Base-by-base conservation (phyloP, 2,329 filamentous ascomycete species). In the Sporothrix sp. region DNA sequence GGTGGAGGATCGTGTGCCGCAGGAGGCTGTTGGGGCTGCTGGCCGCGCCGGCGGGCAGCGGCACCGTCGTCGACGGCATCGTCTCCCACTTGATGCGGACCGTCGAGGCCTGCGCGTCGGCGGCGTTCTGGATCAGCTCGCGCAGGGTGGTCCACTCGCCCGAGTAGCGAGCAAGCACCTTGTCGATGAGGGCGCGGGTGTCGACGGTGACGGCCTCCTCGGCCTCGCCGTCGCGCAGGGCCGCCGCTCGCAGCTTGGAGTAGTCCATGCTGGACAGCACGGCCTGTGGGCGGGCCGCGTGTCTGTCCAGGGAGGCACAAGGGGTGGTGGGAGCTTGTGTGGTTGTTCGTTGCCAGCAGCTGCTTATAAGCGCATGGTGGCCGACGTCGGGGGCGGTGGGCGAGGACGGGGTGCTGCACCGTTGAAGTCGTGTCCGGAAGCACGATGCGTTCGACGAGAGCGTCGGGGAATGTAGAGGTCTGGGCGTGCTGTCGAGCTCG, bases 141-240 rank as follows among this genome's bases (percentile, higher is more conserved):
- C 93, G 81, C 16, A 98, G 71, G 8, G 78, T 85, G 6, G 81
- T 89, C 84, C 91, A 96, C 72, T 98, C 94, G 60, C 93, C 91
- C 2, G 90, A 95, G 65, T 98, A 98, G 62, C 93, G 78, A 9
- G 93, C 93, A 45, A 98, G 78, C 10, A 98, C 91, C 68, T 98
- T 98, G 71, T 97, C 94, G 63, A 98, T 98, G 60, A 98, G 69
- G 38, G 93, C 93, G 62, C 94, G 79, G 44, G 93, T 98, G 64
- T 98, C 95, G 62, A 98, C 93, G 1, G 93, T 98, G 51, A 98
- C 93, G 37, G 93, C 93, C 68, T 97, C 93, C 66, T 97, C 93
- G 60, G 95, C 88, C 54, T 89, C 85, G 58, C 87, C 87, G 52
- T 87, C 84, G 51, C 78, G 81, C 71, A 98, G 79, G 23, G 93